Base-by-base conservation (phyloP, 2,329 filamentous ascomycete species). In the Camillea tinctor region DNA sequence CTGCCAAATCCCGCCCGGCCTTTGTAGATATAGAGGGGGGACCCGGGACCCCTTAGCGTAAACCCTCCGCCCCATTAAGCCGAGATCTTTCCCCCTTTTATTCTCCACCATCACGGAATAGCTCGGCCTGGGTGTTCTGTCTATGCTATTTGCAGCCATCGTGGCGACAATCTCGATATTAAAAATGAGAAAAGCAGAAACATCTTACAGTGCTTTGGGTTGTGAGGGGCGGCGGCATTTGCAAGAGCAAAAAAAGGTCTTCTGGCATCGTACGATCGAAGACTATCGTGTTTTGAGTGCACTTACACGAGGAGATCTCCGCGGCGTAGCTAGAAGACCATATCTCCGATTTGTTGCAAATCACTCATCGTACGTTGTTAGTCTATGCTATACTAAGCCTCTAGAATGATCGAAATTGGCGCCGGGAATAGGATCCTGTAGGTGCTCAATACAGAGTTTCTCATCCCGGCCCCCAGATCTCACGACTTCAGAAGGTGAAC, bases 1-100 rank as follows among this genome's bases (percentile, higher is more conserved):
- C 8, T 30, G 13, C 23, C 64, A 66, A 65, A 66, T 66, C 64
- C 64, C 64, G 64, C 61, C 58, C 64, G 64, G 64, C 63, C 62
- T 65, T 65, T 65, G 60, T 60, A 59, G 65, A 57, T 65, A 59
- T 60, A 59, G 65, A 57, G 19, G 8, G 52, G 30, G 30, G 51
- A 17, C 8, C 24, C 23, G 24, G 23, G n/a, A 21, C 8, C 24
- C 51, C 23, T n/a, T 53, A 52, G 22, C 24, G 17, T 26, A 23
- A 2, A 44, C n/a, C 36, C 36, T 44, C 36, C 36, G 61, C 59
- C 55, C 60, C 56, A 50, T 54, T 55, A 44, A 44, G 15, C 36
- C 36, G 17, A 44, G 36, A 44, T 44, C 5, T 17, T 44, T 44
- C 5, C 36, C 36, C 36, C 36, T n/a, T n/a, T n/a, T n/a, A 44